Percentiles rank a stretch among this genome's conserved stretches.
phyloP scores from a whole-genome alignment of 352 stramenopile species.

The Phytopythium ostracodes region DNA sequence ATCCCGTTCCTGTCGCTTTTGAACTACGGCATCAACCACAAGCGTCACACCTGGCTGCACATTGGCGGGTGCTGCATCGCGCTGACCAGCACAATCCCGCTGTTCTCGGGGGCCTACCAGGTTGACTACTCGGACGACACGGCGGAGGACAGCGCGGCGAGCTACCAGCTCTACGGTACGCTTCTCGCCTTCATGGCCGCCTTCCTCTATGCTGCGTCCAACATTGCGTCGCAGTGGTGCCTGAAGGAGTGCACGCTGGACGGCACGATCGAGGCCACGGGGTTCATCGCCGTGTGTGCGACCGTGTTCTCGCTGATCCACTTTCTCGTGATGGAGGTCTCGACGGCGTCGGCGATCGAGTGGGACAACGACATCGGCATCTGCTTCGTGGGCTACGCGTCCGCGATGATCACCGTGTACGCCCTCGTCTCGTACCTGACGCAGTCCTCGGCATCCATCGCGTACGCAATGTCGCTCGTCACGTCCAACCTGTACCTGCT shows the following conservation, averaged over 20 bases:
- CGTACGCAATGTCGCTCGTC: constrained; percentile 38
- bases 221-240: constrained; percentile 35
- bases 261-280: constrained; percentile 23
- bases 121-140: constrained; percentile 10
- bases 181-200: constrained; percentile 24
- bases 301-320: constrained; percentile 24
- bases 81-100: constrained; percentile 13
- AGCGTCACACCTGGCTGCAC: constrained; percentile 26
- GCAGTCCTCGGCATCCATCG: constrained; percentile 17
- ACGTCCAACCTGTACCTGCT: constrained; percentile 35
- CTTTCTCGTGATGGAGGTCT: constrained; percentile 21
- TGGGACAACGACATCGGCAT: constrained; percentile 23
- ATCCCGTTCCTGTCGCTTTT: constrained; percentile 42
- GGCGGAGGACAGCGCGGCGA: constrained; percentile 1
- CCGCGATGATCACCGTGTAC: constrained; percentile 39
- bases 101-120: constrained; percentile 20
- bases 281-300: constrained; percentile 26
- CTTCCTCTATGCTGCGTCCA: constrained; percentile 34
- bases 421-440: constrained; percentile 27
- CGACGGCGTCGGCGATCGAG: constrained; percentile 15
- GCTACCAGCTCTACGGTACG: constrained; percentile 28
- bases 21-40: constrained; percentile 18
- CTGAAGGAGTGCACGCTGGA: constrained; percentile 19
- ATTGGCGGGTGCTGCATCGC: constrained; percentile 22
- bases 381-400: constrained; percentile 29